Base-by-base conservation (phyloP, 306 rosid species). In the Datisca glomerata region DNA sequence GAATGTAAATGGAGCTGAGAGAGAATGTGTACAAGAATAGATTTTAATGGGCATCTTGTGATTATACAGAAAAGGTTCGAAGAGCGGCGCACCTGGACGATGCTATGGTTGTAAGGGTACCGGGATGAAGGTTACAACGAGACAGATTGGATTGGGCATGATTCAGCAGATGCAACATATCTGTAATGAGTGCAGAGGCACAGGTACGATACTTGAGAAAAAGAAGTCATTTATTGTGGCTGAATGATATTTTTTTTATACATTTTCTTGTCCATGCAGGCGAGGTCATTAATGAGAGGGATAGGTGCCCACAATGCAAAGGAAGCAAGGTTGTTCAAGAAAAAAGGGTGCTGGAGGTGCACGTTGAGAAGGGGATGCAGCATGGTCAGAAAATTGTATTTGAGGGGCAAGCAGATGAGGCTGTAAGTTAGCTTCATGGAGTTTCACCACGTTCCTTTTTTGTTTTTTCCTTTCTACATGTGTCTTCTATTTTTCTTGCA, bases 321-420 rank as follows among this genome's bases (percentile, higher is more conserved):
- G 96, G 96, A 34, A 89, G 79, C 62, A 87, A 87, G 72, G 89
- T 87, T 74, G 78, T 65, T 18, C 96, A 82, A 63, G 94, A 87
- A 70, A 87, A 87, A 76, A 87, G 82, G 66, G 96, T 82, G 3
- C 78, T 87, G 60, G 96, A 87, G 27, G 96, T 82, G 34, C 5
- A 20, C 52, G 96, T 87, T 39, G 94, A 87, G 59, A 87, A 87
- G 71, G 96, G 96, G n/a, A 86, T 81, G 96, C 93, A 79, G 60
- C 75, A 86, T 24, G 77, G 76, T 6, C 96, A 81, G 67, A 81
- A 58, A 72, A 71, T 86, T 42, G 82, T 92, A 43, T 86, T 86
- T 78, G 93, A 92, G 18, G 94, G 96, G 3, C 94, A 82, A 82
- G 96, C 96, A 21, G 96, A 87, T 67, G 94, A 87, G 71, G 93